phyloP scores from a whole-genome alignment of 2,329 filamentous ascomycete genomes.

The Trichoderma breve region DNA sequence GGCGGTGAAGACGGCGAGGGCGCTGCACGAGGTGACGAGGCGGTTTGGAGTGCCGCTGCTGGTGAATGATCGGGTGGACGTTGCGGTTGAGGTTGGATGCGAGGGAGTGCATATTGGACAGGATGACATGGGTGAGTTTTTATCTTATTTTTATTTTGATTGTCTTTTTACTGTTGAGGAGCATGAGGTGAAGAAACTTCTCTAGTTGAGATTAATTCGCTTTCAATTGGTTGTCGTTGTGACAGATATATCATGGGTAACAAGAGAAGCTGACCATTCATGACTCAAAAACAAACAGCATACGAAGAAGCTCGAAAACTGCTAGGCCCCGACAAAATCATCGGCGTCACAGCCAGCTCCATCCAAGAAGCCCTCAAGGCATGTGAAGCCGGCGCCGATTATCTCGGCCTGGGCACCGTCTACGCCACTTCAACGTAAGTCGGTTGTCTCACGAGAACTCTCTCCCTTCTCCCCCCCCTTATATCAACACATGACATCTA shows the following conservation, averaged over 20 bases:
- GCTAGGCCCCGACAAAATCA: conserved; percentile 74
- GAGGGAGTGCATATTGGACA: conserved; percentile 95
- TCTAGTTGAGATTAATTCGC: neutral
- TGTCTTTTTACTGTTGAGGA: neutral
- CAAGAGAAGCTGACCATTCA: neutral
- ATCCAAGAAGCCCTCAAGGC: conserved; percentile 70
- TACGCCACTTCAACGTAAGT: conserved; percentile 77
- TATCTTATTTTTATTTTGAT: neutral
- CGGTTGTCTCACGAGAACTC: neutral
- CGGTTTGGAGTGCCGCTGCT: conserved; percentile 72
- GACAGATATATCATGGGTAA: neutral
- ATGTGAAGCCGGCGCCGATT: conserved; percentile 75
- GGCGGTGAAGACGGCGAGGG: conserved; percentile 67
- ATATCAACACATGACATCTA: neutral
- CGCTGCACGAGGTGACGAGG: conserved; percentile 69
- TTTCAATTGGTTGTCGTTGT: neutral
- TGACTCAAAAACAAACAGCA: neutral
- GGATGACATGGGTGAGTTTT: conserved; percentile 74
- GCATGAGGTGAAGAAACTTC: neutral
- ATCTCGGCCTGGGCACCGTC: conserved; percentile 86
- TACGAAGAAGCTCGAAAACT: conserved; percentile 60
- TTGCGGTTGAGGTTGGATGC: conserved; percentile 78
- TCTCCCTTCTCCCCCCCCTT: neutral
- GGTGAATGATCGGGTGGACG: conserved; percentile 91
- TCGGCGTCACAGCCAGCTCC: conserved; percentile 82